phyloP scores from a whole-genome alignment of 2,329 filamentous ascomycete species.

The Colletotrichum lini region DNA sequence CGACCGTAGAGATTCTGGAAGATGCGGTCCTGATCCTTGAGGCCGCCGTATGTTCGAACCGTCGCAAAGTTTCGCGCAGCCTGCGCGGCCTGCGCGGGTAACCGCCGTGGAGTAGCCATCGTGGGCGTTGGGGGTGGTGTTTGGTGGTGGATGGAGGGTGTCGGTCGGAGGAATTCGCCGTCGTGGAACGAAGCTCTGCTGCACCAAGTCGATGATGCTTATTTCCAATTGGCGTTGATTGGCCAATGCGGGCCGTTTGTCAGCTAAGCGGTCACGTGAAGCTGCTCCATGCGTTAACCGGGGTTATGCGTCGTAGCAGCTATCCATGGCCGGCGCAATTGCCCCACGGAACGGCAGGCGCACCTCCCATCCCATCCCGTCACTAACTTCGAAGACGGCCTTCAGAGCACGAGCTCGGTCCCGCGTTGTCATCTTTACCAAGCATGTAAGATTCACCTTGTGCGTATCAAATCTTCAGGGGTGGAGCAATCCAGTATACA shows the following conservation, averaged over 20 bases:
- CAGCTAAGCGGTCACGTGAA: conserved; percentile 39
- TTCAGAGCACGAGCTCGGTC: background rate
- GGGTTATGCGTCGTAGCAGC: conserved; percentile 34
- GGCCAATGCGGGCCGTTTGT: conserved; percentile 55
- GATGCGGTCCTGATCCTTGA: conserved; percentile 97
- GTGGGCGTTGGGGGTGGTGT: conserved; percentile 46
- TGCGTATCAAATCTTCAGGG: conserved; percentile 16
- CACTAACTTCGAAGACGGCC: conserved; percentile 9
- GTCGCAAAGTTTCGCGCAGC: conserved; percentile 73
- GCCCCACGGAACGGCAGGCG: conserved; percentile 22
- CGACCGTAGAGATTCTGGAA: conserved; percentile 99
- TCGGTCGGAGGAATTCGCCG: conserved; percentile 45
- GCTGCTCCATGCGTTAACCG: conserved; percentile 10
- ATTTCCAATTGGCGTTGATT: conserved; percentile 52
- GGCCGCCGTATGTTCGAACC: conserved; percentile 84
- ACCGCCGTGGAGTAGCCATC: conserved; percentile 60
- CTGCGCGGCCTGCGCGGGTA: conserved; percentile 45
- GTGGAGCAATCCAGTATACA: conserved; percentile 33
- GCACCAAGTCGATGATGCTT: conserved; percentile 41
- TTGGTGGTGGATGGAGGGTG: conserved; percentile 50
- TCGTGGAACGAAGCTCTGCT: conserved; percentile 38
- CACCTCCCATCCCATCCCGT: background rate
- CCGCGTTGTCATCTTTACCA: conserved; percentile 2
- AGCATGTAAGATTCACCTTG: conserved; percentile 27
- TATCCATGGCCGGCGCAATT: background rate